Percentiles rank a stretch among this genome's conserved stretches.
These are phyloP conservation scores for Cornus florida DNA, from an alignment of 148 eudicot species.

Conservation along the genomic window DNA sequence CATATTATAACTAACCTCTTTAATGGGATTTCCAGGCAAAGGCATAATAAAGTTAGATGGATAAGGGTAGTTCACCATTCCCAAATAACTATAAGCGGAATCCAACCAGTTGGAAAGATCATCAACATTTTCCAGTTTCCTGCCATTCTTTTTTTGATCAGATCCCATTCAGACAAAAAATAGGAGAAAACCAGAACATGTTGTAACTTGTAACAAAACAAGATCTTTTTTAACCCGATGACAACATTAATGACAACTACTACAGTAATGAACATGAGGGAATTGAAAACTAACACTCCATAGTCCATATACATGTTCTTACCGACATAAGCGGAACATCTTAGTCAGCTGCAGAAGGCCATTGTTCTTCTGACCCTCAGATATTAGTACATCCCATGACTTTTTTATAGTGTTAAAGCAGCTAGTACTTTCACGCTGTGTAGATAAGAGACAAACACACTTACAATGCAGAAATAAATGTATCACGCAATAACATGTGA, in stretches of 20 bases:
- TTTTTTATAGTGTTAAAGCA: conserved; percentile 84
- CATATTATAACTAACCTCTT: conserved; percentile 61
- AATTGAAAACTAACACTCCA: not conserved
- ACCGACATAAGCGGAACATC: conserved; percentile 74
- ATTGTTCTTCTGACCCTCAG: conserved; percentile 46
- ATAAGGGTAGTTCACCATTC: conserved; percentile 88
- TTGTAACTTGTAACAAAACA: not conserved
- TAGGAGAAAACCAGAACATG: not conserved
- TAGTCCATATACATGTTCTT: conserved; percentile 12
- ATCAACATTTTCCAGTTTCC: conserved; percentile 53
- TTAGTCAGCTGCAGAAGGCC: conserved; percentile 62
- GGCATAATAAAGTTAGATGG: conserved; percentile 78
- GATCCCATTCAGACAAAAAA: not conserved
- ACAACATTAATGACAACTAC: not conserved
- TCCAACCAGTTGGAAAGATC: conserved; percentile 72
- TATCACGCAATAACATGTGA: not conserved
- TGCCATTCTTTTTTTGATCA: conserved; percentile 25
- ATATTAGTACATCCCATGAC: conserved; percentile 67
- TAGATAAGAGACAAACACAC: conserved; percentile 8
- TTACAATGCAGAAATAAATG: not conserved
- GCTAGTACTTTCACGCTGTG: conserved; percentile 77
- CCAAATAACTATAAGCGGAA: conserved; percentile 84
- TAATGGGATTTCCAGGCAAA: conserved; percentile 84
- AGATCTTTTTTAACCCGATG: not conserved
- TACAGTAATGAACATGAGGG: not conserved